These are phyloP conservation scores for Eucalyptus guilfoylei DNA, from an alignment of 345 rosid species.

Conservation along the genomic window DNA sequence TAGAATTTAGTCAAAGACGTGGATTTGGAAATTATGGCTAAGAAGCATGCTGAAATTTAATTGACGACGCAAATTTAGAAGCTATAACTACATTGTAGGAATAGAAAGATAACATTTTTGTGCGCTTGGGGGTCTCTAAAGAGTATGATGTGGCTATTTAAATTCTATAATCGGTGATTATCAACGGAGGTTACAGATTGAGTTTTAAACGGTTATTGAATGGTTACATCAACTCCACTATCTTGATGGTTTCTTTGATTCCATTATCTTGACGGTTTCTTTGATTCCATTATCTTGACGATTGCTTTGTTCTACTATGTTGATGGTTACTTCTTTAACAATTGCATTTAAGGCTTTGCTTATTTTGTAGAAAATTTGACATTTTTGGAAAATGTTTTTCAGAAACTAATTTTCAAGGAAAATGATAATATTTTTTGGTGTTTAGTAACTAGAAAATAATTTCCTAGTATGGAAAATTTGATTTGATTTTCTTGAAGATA, in stretches of 20 bases:
- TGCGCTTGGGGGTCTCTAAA: background rate
- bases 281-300: background rate
- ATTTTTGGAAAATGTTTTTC: too few relatives aligned
- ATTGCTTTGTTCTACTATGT: background rate
- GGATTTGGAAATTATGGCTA: background rate
- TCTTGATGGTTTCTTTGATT: too few relatives aligned
- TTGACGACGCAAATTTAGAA: background rate
- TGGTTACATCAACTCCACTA: background rate
- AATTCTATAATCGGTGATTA: background rate
- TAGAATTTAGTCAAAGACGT: too few relatives aligned
- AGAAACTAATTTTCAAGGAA: background rate
- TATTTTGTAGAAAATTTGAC: background rate
- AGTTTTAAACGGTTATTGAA: background rate
- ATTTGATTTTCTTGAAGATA: background rate
- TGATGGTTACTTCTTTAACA: background rate
- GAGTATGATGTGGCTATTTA: background rate
- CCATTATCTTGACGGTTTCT: too few relatives aligned
- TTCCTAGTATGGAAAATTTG: too few relatives aligned
- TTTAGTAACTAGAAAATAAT: background rate
- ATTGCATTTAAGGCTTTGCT: background rate
- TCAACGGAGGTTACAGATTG: rapidly evolving
- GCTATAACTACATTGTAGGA: background rate
- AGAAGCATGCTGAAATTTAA: background rate
- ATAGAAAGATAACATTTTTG: background rate
- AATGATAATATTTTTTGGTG: too few relatives aligned